Evolutionary conservation across 306 rosid species (phyloP).

Genomic region (Fragaria iinumae): DNA sequence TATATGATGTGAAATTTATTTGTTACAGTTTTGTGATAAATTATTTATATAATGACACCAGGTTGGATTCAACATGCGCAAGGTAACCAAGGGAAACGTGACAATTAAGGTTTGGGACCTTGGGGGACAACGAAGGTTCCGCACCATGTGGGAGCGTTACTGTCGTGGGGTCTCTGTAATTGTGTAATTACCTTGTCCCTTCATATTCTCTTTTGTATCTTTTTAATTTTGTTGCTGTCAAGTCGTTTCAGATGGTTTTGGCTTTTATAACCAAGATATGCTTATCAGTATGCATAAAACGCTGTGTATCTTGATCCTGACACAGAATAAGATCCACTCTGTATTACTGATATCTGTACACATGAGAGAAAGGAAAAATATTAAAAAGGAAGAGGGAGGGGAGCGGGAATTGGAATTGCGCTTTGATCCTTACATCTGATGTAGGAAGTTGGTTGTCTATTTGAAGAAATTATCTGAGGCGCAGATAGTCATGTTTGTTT

Average conservation of each 20-base stretch:
- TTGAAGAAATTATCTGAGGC: not conserved
- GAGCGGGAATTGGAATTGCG: no score
- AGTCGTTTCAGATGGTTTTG: conserved; percentile 8
- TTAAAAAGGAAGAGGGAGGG: no score
- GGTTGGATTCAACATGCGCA: conserved; percentile 96
- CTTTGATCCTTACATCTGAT: no score
- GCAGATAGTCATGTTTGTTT: not conserved
- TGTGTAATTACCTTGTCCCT: conserved; percentile 54
- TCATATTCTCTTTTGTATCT: conserved; percentile 3
- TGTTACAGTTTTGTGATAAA: not conserved
- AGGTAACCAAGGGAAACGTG: conserved; percentile 91
- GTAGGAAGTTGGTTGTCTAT: not conserved
- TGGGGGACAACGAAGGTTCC: conserved; percentile 94
- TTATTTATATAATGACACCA: conserved; percentile 25
- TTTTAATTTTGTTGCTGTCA: not conserved
- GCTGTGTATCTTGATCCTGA: conserved; percentile 3
- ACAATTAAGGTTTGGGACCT: conserved; percentile 98
- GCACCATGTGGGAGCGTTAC: conserved; percentile 98
- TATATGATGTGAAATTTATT: not conserved
- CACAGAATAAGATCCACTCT: not conserved
- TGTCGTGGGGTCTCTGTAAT: conserved; percentile 95
- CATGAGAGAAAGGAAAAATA: no score
- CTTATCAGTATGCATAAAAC: conserved; percentile 5
- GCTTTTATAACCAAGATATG: conserved; percentile 4
- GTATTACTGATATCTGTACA: no score